Percentiles rank a stretch among this genome's conserved stretches.
These are phyloP conservation scores for Zymoseptoria brevis DNA, from an alignment of 2,329 filamentous ascomycete genomes.

Conservation along the genomic window DNA sequence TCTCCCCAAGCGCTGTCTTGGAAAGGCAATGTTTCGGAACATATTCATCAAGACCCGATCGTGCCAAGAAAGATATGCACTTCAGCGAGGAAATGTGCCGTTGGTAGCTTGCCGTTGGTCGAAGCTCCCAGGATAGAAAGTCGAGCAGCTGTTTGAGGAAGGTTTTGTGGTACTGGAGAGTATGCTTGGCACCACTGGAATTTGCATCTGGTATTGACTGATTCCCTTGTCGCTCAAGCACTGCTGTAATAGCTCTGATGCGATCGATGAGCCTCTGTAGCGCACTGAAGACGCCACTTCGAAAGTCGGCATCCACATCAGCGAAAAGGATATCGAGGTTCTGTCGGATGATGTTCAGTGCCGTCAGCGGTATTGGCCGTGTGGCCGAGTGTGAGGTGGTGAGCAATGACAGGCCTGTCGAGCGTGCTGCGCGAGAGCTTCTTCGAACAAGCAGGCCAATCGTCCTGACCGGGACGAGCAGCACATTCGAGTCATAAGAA, in stretches of 20 bases:
- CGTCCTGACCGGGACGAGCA: conserved; percentile 45
- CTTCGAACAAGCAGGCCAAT: conserved; percentile 34
- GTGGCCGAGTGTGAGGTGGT: conserved; percentile 68
- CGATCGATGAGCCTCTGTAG: conserved; percentile 70
- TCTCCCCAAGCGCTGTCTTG: conserved; percentile 43
- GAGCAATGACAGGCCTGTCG: conserved; percentile 74
- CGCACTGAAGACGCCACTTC: conserved; percentile 69
- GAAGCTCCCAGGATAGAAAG: conserved; percentile 67
- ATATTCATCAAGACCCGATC: conserved; percentile 55
- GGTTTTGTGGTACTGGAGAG: conserved; percentile 9
- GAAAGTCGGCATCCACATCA: conserved; percentile 77
- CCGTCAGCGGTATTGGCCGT: conserved; percentile 57
- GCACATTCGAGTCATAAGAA: conserved; percentile 30
- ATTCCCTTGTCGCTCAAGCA: conserved; percentile 32
- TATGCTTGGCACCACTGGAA: not conserved
- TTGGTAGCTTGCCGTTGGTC: conserved; percentile 79
- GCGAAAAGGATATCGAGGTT: conserved; percentile 67
- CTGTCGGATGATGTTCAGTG: conserved; percentile 55
- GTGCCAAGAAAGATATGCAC: conserved; percentile 58
- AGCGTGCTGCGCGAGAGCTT: conserved; percentile 48
- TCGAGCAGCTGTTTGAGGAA: conserved; percentile 69
- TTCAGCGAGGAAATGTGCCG: conserved; percentile 76
- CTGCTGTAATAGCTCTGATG: conserved; percentile 57
- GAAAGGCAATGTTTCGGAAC: conserved; percentile 33
- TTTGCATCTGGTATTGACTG: not conserved